Evolutionary conservation across 106 monocot genomes (phyloP).

Genomic region (Allium sativum): DNA sequence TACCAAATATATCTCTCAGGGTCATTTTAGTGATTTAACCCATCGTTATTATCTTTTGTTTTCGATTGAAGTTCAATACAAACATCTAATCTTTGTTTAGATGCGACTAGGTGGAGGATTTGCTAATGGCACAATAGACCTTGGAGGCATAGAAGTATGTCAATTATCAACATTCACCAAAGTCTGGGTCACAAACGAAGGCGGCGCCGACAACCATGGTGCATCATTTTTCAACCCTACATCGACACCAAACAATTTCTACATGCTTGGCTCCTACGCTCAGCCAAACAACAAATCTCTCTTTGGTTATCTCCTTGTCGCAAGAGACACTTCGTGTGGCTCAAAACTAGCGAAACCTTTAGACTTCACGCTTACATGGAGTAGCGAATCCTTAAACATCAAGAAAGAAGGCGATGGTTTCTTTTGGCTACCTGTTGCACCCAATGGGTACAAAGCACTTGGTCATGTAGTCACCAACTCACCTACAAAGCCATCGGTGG

Average conservation of each 20-base stretch:
- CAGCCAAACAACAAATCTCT: constrained; percentile 52
- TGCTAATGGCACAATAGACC: constrained; percentile 46
- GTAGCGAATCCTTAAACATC: constrained; percentile 17
- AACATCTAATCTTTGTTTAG: background rate
- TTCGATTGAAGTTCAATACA: no score
- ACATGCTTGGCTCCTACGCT: constrained; percentile 47
- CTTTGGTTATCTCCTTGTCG: constrained; percentile 59
- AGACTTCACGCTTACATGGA: constrained; percentile 60
- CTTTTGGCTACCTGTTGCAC: constrained; percentile 71
- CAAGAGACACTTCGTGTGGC: constrained; percentile 10
- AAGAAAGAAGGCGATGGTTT: constrained; percentile 34
- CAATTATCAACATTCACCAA: constrained; percentile 53
- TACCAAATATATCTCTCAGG: no score
- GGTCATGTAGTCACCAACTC: constrained; percentile 58
- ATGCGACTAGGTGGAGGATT: constrained; percentile 42
- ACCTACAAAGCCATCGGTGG: constrained; percentile 44
- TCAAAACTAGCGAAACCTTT: constrained; percentile 34
- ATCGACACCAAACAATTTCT: constrained; percentile 49
- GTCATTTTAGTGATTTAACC: background rate
- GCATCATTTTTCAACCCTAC: constrained; percentile 59
- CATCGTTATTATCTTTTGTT: background rate
- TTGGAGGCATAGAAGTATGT: constrained; percentile 53
- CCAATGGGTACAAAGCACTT: constrained; percentile 50
- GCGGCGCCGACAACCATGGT: constrained; percentile 29
- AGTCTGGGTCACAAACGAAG: constrained; percentile 43